Evolutionary conservation across 306 rosid genomes (phyloP).

Genomic region (Mucuna pruriens): DNA sequence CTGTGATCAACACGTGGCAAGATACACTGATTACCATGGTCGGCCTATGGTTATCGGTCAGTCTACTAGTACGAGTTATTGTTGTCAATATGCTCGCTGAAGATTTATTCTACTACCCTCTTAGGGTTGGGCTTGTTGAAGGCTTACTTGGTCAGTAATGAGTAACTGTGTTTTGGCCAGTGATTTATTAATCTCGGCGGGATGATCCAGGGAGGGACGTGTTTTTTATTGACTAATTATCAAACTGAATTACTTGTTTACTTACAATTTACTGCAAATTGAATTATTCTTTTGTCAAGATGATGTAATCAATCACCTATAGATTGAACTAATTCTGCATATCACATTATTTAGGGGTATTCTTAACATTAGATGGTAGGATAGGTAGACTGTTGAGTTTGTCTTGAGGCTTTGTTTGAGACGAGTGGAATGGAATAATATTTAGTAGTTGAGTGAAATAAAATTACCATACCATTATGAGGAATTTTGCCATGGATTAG

Average conservation of each 20-base stretch:
- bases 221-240: background rate
- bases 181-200: too few relatives aligned
- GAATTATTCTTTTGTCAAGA: background rate
- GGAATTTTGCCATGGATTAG: background rate
- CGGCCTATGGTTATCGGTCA: too few relatives aligned
- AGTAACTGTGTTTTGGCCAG: too few relatives aligned
- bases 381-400: too few relatives aligned
- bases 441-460: background rate
- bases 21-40: too few relatives aligned
- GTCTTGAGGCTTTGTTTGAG: background rate
- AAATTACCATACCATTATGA: background rate
- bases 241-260: background rate
- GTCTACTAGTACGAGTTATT: too few relatives aligned
- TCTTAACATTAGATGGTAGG: background rate
- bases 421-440: background rate
- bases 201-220: background rate
- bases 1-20: too few relatives aligned
- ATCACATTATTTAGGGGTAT: background rate
- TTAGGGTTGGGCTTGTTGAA: too few relatives aligned
- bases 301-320: background rate
- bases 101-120: too few relatives aligned
- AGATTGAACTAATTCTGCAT: background rate
- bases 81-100: too few relatives aligned
- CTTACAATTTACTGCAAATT: background rate
- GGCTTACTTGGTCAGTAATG: too few relatives aligned